Evolutionary conservation across 441 rosid species (phyloP), one percentile per base, ranked within the genome.

Genomic region (Isatis lusitanica): DNA sequence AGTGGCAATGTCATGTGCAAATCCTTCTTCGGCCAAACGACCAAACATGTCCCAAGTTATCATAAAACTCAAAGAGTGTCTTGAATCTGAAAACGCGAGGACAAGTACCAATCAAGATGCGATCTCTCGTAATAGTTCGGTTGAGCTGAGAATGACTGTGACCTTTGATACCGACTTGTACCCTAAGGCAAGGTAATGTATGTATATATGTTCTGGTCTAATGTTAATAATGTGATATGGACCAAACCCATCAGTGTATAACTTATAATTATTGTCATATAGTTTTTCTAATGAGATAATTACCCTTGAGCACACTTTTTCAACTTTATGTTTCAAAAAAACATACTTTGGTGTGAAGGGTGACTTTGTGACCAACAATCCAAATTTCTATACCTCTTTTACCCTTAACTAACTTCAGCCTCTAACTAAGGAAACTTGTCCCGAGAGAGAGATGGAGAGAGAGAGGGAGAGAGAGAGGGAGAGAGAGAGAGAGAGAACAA

Each of bases 1-100:
- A 64, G 55, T 72, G 46, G 90, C 87, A 16, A 74, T 81, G 87
- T 55, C 77, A 28, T 86, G 89, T 16, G 78, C 63, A n/a, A 33
- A 18, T 3, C 53, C 74, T 43, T 26, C 71, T 36, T 52, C 86
- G 3, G 13, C 28, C 11, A 70, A 74, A 33, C 81, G 92, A 35
- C 86, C 87, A 12, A 63, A 65, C 66, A 82, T 82, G 56, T 77
- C 73, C 8, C 63, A 68, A 16, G 82, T 86, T 8, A 40, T 86
- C 28, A 30, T 63, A 3, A 80, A 80, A 44, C 74, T 87, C 1
- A 82, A 83, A 73, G 84, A 77, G 50, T 84, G 85, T 79, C 63
- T 67, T 50, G 73, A 24, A 18, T 50, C 11, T 31, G 73, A 67
- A 51, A 67, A 40, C 4, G 3, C 16, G 1, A 74, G 62, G 60